Evolutionary conservation across 768 basidiomycete genomes (phyloP).

Genomic region (Serendipita indica): DNA sequence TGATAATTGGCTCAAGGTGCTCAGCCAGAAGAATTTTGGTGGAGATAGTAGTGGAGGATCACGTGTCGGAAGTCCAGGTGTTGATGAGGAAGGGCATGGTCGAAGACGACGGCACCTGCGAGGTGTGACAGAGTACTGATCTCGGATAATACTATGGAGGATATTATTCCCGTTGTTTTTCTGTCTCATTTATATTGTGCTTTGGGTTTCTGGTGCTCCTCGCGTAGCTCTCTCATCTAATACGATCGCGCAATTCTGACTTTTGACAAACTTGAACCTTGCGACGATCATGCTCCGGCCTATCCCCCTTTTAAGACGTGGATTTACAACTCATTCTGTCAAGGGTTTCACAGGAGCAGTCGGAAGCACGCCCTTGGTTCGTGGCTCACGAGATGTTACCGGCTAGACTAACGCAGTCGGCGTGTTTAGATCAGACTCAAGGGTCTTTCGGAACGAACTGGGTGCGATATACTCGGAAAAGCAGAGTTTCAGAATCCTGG

Average conservation of each 20-base stretch:
- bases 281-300: neutral
- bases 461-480: slow-evolving; percentile 79
- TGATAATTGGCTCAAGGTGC: slow-evolving; percentile 9
- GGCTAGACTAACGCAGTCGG: neutral
- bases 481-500: slow-evolving; percentile 98
- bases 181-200: slow-evolving; percentile 12
- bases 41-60: neutral
- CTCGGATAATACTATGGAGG: too few relatives aligned
- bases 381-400: slow-evolving; percentile 17
- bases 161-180: neutral
- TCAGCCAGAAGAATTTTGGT: neutral
- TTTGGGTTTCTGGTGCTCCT: slow-evolving; percentile 3
- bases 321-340: slow-evolving; percentile 31
- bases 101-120: neutral
- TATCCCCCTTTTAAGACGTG: neutral
- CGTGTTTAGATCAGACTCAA: slow-evolving; percentile 61
- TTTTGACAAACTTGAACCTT: neutral
- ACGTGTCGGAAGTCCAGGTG: neutral
- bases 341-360: slow-evolving; percentile 78
- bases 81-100: neutral
- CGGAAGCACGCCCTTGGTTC: slow-evolving; percentile 85
- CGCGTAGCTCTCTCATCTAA: neutral
- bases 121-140: slow-evolving; percentile 4
- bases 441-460: slow-evolving; percentile 64
- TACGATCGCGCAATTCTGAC: neutral